A percentile compares a stretch with the other conserved stretches of the same genome.
Evolutionary conservation across 768 basidiomycete species (phyloP).

Genomic region (Myochromella boudieri): DNA sequence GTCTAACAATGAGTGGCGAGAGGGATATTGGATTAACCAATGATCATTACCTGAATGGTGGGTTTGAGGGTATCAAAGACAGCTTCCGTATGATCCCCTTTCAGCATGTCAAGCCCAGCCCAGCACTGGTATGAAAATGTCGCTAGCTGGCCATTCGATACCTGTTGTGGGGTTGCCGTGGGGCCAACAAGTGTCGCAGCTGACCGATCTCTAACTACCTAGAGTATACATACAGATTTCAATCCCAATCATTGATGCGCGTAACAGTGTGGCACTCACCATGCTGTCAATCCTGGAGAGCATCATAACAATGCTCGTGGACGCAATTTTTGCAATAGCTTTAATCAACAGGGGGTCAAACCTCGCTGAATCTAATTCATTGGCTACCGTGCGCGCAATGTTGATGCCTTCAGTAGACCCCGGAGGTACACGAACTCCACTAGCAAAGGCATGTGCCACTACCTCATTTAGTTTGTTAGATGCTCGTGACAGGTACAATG

Average conservation of each 20-base stretch:
- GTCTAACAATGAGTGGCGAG: not conserved
- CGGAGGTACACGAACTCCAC: constrained; percentile 68
- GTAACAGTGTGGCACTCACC: constrained; percentile 45
- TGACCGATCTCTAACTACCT: constrained; percentile 78
- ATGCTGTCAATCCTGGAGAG: constrained; percentile 62
- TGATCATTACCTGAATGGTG: constrained; percentile 52
- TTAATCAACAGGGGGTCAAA: constrained; percentile 89
- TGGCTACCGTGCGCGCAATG: constrained; percentile 74
- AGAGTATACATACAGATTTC: constrained; percentile 7
- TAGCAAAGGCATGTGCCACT: constrained; percentile 74
- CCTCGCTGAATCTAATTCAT: constrained; percentile 90
- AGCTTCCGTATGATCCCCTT: constrained; percentile 62
- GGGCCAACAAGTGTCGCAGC: constrained; percentile 77
- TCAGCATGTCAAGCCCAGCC: constrained; percentile 61
- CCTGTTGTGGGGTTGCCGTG: constrained; percentile 74
- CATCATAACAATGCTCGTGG: constrained; percentile 68
- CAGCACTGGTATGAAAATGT: constrained; percentile 81
- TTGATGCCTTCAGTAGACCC: constrained; percentile 74
- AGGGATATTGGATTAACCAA: constrained; percentile 3
- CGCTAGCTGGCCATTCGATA: constrained; percentile 74
- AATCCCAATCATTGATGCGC: not conserved
- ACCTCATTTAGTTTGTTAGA: constrained; percentile 82
- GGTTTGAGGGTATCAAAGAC: constrained; percentile 57
- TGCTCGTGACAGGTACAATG: constrained; percentile 85
- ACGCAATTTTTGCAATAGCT: constrained; percentile 74